A percentile compares a stretch with the other conserved stretches of the same genome.
phyloP scores from a whole-genome alignment of 257 asterid genomes.

The Rubia yunnanensis region DNA sequence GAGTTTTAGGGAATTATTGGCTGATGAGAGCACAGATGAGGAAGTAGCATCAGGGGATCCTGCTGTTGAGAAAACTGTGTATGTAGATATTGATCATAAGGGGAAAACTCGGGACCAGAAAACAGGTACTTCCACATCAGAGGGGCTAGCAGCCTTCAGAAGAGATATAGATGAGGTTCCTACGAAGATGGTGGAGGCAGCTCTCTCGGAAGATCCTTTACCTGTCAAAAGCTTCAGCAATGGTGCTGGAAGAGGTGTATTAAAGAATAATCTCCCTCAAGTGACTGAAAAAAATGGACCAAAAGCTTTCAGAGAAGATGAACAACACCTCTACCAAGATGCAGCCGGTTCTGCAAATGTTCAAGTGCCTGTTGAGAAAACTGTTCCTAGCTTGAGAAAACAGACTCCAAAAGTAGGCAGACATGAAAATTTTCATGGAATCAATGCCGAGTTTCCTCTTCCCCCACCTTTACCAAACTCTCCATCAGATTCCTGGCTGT shows the following conservation, averaged over 20 bases:
- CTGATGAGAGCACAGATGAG: conserved; percentile 20
- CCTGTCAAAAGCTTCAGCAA: conserved; percentile 17
- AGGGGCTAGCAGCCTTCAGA: conserved; percentile 11
- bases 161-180: conserved; percentile 19
- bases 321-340: conserved; percentile 11
- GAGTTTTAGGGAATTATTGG: conserved; percentile 42
- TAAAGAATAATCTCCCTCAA: conserved; percentile 13
- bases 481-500: conserved; percentile 90
- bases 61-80: conserved; percentile 54
- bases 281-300: conserved; percentile 9
- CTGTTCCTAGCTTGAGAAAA: conserved; percentile 15
- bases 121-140: conserved; percentile 18
- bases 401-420: conserved; percentile 13
- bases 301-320: conserved; percentile 22
- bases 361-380: conserved; percentile 15
- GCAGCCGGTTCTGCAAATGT: conserved; percentile 7
- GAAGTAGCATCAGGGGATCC: conserved; percentile 23
- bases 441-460: conserved; percentile 24
- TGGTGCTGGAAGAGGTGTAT: conserved; percentile 11
- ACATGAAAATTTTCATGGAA: conserved; percentile 11
- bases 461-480: conserved; percentile 79
- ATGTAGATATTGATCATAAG: conserved; percentile 45
- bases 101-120: conserved; percentile 23
- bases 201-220: conserved; percentile 19
- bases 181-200: conserved; percentile 21